These are phyloP conservation scores for Pythium brachiatum DNA, from an alignment of 352 stramenopile species.

Conservation along the genomic window DNA sequence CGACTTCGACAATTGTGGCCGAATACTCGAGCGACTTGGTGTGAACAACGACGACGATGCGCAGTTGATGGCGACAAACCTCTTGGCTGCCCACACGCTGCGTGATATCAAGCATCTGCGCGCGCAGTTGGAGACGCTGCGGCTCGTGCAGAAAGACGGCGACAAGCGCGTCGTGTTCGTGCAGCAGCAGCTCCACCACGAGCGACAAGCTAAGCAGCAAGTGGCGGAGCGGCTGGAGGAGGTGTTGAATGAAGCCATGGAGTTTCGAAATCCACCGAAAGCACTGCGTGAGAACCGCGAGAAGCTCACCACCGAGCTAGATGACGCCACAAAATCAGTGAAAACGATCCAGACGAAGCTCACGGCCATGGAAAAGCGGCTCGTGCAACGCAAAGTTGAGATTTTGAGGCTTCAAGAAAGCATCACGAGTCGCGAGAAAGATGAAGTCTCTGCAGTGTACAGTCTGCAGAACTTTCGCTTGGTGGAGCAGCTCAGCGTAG, in stretches of 20 bases:
- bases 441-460: conserved; percentile 60
- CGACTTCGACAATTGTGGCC: conserved; percentile 21
- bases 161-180: conserved; percentile 26
- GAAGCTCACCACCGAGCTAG: conserved; percentile 31
- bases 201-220: conserved; percentile 21
- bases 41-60: conserved; percentile 41
- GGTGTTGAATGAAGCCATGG: conserved; percentile 40
- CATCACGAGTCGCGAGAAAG: conserved; percentile 31
- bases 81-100: conserved; percentile 45
- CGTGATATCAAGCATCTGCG: conserved; percentile 30
- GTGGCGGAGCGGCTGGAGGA: conserved; percentile 33
- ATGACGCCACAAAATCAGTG: conserved; percentile 24
- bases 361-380: conserved; percentile 11
- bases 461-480: conserved; percentile 37
- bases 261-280: conserved; percentile 66
- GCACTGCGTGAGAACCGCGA: conserved; percentile 40
- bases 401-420: conserved; percentile 23
- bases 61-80: conserved; percentile 51
- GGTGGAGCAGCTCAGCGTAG: conserved; percentile 38
- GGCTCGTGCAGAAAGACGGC: conserved; percentile 29
- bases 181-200: conserved; percentile 34
- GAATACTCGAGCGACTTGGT: conserved; percentile 37
- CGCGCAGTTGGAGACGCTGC: not conserved
- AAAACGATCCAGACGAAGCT: conserved; percentile 19
- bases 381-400: conserved; percentile 16